Conservation (phyloP, 2,329 filamentous ascomycete species). For the Teratosphaeria destructans region DNA sequence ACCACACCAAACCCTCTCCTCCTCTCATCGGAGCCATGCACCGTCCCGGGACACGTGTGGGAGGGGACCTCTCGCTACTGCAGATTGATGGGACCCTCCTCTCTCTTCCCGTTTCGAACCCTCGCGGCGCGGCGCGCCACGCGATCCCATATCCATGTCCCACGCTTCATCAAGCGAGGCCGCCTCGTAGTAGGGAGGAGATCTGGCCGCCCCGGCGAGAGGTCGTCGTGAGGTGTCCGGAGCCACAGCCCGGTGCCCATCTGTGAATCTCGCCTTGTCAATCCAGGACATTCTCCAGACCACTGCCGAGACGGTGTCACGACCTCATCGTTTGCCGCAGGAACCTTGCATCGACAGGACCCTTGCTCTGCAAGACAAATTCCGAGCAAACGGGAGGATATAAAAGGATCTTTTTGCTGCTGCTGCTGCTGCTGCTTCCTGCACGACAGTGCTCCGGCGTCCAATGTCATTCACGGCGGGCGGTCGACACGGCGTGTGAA, state of each 20-base stretch:
- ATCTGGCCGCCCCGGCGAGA: neutral
- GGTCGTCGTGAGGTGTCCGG: neutral
- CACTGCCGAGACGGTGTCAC: conserved; percentile 1
- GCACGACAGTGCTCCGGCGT: neutral
- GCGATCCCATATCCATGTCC: neutral
- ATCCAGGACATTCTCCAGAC: neutral
- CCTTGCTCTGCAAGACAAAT: neutral
- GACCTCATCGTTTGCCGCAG: conserved; percentile 4
- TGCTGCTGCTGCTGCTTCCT: neutral
- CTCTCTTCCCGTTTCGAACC: neutral
- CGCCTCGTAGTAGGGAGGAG: neutral
- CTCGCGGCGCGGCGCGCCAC: neutral
- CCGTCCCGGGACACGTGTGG: neutral
- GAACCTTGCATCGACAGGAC: conserved; percentile 4
- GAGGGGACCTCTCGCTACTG: neutral
- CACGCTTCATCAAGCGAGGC: too few species aligned
- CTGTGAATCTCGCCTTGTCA: neutral
- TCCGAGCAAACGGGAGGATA: conserved; percentile 1
- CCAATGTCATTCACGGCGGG: neutral
- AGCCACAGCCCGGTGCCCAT: neutral
- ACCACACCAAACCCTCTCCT: neutral
- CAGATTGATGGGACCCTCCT: neutral
- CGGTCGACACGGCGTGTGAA: neutral
- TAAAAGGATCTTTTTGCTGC: neutral
- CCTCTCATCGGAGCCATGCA: neutral